Evolutionary conservation across 768 basidiomycete species (phyloP), one percentile per base, ranked within the genome.

Genomic region (Kockovaella imperatae): DNA sequence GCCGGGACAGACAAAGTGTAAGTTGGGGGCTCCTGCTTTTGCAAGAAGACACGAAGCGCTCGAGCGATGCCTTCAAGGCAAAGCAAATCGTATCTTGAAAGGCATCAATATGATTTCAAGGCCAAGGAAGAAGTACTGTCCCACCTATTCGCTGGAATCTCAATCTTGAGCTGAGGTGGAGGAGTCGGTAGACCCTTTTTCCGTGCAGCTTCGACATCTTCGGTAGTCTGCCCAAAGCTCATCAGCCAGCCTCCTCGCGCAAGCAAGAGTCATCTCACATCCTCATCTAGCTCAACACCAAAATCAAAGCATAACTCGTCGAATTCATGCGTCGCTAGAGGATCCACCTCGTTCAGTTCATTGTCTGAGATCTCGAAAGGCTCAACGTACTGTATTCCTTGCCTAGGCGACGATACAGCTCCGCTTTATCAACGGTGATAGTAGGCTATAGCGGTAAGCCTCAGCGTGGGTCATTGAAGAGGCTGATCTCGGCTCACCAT

Each of bases 281-380:
- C 95, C 74, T 95, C 95, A 66, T 99, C 95, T 28, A 97, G 77
- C 74, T 99, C 95, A 39, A 99, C 76, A 47, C 95, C 95, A 73
- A 91, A 99, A 58, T 97, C 88, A 75, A 99, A 99, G 61, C 87
- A 86, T 44, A 97, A 79, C 67, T 81, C 80, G 74, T 97, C 95
- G 61, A 97, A 96, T 55, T 91, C 90, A 54, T 93, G 84, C 35
- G 86, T 82, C 42, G 89, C 93, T 97, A 68, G 36, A 26, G 31
- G 10, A 32, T 32, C 55, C 50, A 47, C 35, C 30, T 57, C 42
- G 50, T 28, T 15, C 47, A 29, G 21, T 21, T 47, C 25, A 20
- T 21, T 35, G 30, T 20, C 4, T 31, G 14, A 20, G 8, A 26
- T 2, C 3, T 4, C 15, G 36, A 15, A 5, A 1, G 21, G 35